phyloP scores from a whole-genome alignment of 1,284 basidiomycete species.

The Rhodotorula sp. region DNA sequence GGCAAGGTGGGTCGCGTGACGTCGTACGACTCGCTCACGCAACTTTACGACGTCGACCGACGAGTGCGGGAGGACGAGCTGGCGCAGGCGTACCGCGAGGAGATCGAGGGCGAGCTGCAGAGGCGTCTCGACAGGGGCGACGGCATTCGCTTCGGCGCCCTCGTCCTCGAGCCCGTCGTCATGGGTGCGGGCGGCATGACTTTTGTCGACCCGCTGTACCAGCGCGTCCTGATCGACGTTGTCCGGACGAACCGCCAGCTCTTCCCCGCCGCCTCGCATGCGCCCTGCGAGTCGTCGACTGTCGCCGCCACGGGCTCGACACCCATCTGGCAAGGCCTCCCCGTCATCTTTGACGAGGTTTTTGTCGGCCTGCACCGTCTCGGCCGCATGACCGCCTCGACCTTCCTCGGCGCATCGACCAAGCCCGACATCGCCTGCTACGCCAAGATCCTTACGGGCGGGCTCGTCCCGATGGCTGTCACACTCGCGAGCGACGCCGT shows the following conservation, averaged over 20 bases:
- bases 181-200: slow-evolving; percentile 97
- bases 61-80: slow-evolving; percentile 62
- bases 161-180: slow-evolving; percentile 87
- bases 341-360: slow-evolving; percentile 95
- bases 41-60: slow-evolving; percentile 69
- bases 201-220: slow-evolving; percentile 96
- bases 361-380: slow-evolving; percentile 88
- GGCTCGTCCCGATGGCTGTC: slow-evolving; percentile 79
- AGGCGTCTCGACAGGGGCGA: slow-evolving; percentile 41
- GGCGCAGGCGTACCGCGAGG: slow-evolving; percentile 63
- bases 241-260: slow-evolving; percentile 61
- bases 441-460: slow-evolving; percentile 93
- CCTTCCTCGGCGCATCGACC: slow-evolving; percentile 62
- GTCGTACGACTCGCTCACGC: slow-evolving; percentile 56
- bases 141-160: slow-evolving; percentile 59
- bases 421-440: slow-evolving; percentile 82
- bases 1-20: slow-evolving; percentile 42
- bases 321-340: slow-evolving; percentile 66
- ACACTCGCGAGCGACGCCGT: slow-evolving; percentile 78
- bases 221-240: slow-evolving; percentile 78
- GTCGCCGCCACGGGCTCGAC: slow-evolving; percentile 16
- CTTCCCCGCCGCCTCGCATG: slow-evolving; percentile 46
- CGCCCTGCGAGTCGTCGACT: slow-evolving; percentile 13
- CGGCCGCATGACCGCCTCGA: slow-evolving; percentile 65
- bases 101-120: slow-evolving; percentile 54